These are phyloP conservation scores for Pseudozyma tsukubaensis DNA, from an alignment of 1,284 basidiomycete species.

Conservation along the genomic window DNA sequence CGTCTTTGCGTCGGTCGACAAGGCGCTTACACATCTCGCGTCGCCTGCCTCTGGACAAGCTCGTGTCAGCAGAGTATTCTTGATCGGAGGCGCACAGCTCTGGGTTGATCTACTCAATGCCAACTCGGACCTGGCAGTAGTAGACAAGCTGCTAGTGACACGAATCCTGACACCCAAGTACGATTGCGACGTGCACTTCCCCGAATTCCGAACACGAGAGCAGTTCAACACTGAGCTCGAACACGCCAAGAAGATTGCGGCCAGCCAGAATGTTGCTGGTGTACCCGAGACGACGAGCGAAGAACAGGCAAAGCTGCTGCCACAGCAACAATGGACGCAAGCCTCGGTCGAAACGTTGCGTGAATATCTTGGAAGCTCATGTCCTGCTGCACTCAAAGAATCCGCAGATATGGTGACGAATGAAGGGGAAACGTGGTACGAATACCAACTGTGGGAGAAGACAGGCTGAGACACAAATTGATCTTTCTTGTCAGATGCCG, in stretches of 20 bases:
- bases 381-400: slow-evolving; percentile 14
- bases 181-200: slow-evolving; percentile 88
- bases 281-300: not conserved
- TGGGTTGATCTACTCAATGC: slow-evolving; percentile 75
- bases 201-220: slow-evolving; percentile 74
- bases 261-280: not conserved
- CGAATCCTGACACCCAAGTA: slow-evolving; percentile 81
- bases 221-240: slow-evolving; percentile 40
- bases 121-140: slow-evolving; percentile 3
- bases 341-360: slow-evolving; percentile 21
- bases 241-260: slow-evolving; percentile 5
- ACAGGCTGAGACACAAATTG: slow-evolving; percentile 4
- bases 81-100: slow-evolving; percentile 89
- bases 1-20: slow-evolving; percentile 26
- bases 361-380: slow-evolving; percentile 28
- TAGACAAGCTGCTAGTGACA: slow-evolving; percentile 76
- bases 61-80: slow-evolving; percentile 73
- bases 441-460: slow-evolving; percentile 48
- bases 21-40: slow-evolving; percentile 22
- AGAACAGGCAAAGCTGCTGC: slow-evolving; percentile 2
- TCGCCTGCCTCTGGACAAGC: not conserved
- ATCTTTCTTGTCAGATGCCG: not conserved
- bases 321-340: slow-evolving; percentile 25
- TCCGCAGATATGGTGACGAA: slow-evolving; percentile 24
- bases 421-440: slow-evolving; percentile 38